Evolutionary conservation across 2,329 filamentous ascomycete genomes (phyloP).

Genomic region (Paracoccidioides lutzii): DNA sequence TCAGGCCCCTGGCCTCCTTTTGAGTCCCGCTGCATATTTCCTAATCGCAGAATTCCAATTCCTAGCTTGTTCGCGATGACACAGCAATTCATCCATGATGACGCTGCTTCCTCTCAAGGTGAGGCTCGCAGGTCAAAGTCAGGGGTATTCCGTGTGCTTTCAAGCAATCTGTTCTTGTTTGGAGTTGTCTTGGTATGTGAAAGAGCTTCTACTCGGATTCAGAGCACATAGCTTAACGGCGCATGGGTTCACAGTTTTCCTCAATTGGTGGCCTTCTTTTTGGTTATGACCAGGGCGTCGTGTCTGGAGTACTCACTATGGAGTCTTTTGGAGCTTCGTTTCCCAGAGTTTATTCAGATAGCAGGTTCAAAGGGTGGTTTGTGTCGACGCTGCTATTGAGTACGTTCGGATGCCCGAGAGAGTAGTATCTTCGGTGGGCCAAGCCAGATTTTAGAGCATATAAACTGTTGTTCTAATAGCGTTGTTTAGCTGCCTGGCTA

Average conservation of each 20-base stretch:
- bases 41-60: not conserved
- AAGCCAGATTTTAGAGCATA: not conserved
- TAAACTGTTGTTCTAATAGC: not conserved
- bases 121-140: not conserved
- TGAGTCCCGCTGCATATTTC: not conserved
- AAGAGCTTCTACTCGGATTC: not conserved
- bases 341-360: conserved; percentile 32
- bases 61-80: not conserved
- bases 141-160: conserved; percentile 18
- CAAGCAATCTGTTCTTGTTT: conserved; percentile 34
- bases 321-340: conserved; percentile 31
- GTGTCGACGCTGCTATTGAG: conserved; percentile 38
- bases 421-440: not conserved
- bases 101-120: not conserved
- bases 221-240: conserved; percentile 14
- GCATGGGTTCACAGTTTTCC: conserved; percentile 21
- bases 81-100: not conserved
- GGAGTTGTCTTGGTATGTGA: conserved; percentile 30
- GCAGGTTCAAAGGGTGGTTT: conserved; percentile 41
- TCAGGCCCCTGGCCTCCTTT: no score
- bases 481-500: conserved; percentile 32
- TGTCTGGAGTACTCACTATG: conserved; percentile 38
- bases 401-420: conserved; percentile 10
- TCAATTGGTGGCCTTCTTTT: conserved; percentile 35
- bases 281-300: conserved; percentile 40